These are phyloP conservation scores for Phytopythium litorale DNA, from an alignment of 352 stramenopile species.

Conservation along the genomic window DNA sequence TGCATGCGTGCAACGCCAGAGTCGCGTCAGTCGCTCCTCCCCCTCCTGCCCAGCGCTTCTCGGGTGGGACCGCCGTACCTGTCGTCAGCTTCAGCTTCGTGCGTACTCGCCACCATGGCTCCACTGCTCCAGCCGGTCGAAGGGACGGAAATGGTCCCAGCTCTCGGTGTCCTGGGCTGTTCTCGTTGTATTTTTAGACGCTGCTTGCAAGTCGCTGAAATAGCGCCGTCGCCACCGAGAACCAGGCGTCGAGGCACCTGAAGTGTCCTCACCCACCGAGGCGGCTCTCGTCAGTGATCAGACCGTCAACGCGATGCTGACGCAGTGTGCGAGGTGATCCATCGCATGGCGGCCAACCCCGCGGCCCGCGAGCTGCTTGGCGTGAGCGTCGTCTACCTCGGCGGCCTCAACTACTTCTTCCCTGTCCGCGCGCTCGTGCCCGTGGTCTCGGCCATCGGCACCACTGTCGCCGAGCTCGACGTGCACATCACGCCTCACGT, in stretches of 20 bases:
- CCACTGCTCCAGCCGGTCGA: not conserved
- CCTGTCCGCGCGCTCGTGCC: conserved; percentile 33
- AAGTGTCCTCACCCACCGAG: no score
- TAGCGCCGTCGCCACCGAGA: no score
- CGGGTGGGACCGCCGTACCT: not conserved
- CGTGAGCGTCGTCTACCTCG: conserved; percentile 51
- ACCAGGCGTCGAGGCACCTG: no score
- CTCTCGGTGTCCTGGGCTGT: not conserved
- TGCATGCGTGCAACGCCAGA: not conserved
- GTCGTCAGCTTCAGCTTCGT: not conserved
- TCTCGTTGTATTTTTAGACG: not conserved
- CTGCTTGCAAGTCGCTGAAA: no score
- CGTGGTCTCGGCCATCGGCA: conserved; percentile 53
- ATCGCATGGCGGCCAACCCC: conserved; percentile 4
- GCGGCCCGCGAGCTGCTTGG: conserved; percentile 28
- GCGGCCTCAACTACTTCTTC: conserved; percentile 66
- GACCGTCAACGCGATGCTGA: no score
- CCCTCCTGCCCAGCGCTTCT: not conserved
- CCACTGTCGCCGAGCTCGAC: conserved; percentile 27
- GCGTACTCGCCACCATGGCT: not conserved
- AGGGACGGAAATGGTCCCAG: no score
- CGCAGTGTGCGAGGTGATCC: no score
- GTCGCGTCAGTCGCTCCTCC: not conserved
- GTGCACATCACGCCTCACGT: conserved; percentile 44
- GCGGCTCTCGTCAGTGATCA: no score